phyloP scores from a whole-genome alignment of 106 monocot species.

The Xerophyta viscosa region DNA sequence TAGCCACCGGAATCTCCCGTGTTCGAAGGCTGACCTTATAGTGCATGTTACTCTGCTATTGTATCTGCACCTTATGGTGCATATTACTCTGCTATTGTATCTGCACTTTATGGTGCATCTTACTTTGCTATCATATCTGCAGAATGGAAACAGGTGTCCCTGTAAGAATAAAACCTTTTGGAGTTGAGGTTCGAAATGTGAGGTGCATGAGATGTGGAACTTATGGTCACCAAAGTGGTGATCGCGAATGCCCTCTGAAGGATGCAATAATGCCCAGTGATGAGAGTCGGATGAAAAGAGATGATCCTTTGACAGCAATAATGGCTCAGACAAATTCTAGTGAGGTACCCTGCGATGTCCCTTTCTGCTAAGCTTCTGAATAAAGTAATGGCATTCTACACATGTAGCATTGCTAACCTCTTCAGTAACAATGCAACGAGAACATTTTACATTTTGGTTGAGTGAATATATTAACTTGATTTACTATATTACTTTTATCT shows the following conservation, averaged over 20 bases:
- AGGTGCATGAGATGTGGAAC: slow-evolving; percentile 89
- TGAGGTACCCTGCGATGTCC: slow-evolving; percentile 42
- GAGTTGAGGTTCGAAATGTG: slow-evolving; percentile 90
- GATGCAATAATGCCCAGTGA: slow-evolving; percentile 98
- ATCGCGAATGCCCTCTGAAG: slow-evolving; percentile 91
- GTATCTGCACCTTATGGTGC: no score
- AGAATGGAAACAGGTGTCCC: slow-evolving; percentile 88
- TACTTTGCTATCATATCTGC: neutral
- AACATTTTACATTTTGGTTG: no score
- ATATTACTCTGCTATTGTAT: no score
- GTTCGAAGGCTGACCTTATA: no score
- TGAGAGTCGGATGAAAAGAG: slow-evolving; percentile 83
- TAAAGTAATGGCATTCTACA: no score
- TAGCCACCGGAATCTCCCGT: no score
- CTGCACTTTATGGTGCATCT: neutral
- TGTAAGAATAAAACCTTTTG: slow-evolving; percentile 85
- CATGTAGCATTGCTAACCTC: no score
- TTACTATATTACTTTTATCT: no score
- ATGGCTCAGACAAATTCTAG: slow-evolving; percentile 61
- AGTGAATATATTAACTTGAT: no score
- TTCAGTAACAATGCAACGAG: no score
- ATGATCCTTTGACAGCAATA: slow-evolving; percentile 91
- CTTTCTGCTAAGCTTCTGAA: neutral
- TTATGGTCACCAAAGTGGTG: slow-evolving; percentile 95
- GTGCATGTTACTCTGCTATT: no score